A percentile compares a stretch with the other conserved stretches of the same genome.
These are phyloP conservation scores for Artemisia annua DNA, from an alignment of 129 eudicot genomes.

Conservation along the genomic window DNA sequence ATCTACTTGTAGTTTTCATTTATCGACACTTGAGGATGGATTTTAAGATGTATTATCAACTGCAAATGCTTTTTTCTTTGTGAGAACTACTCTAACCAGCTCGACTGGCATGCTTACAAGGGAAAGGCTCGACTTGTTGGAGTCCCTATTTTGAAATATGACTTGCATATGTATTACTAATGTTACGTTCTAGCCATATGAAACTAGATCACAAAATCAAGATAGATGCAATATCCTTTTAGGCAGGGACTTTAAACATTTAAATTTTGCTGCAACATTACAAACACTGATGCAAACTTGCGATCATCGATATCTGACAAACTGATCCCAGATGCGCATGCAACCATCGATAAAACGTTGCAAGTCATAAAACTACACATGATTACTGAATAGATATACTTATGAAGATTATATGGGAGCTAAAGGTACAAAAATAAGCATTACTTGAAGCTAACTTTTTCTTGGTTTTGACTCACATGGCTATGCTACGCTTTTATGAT, in stretches of 20 bases:
- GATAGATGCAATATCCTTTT: background rate
- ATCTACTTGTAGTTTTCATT: too few species aligned
- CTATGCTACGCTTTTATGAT: background rate
- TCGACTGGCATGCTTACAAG: background rate
- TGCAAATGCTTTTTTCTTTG: background rate
- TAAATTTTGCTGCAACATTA: background rate
- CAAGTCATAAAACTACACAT: background rate
- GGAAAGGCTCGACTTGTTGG: background rate
- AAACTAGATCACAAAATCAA: background rate
- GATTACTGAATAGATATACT: background rate
- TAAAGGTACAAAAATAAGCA: constrained; percentile 1
- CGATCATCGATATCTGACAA: background rate
- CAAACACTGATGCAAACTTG: too few species aligned
- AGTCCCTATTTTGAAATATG: too few species aligned
- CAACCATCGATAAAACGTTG: background rate
- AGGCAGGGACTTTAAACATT: background rate
- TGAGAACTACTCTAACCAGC: background rate
- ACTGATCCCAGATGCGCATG: background rate
- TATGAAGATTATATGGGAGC: background rate
- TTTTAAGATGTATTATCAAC: background rate
- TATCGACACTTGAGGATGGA: background rate
- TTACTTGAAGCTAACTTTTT: constrained; percentile 14
- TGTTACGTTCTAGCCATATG: background rate
- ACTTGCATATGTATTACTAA: background rate
- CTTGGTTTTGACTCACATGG: background rate